These are phyloP conservation scores for Acer negundo DNA, from an alignment of 345 rosid species.

Conservation along the genomic window DNA sequence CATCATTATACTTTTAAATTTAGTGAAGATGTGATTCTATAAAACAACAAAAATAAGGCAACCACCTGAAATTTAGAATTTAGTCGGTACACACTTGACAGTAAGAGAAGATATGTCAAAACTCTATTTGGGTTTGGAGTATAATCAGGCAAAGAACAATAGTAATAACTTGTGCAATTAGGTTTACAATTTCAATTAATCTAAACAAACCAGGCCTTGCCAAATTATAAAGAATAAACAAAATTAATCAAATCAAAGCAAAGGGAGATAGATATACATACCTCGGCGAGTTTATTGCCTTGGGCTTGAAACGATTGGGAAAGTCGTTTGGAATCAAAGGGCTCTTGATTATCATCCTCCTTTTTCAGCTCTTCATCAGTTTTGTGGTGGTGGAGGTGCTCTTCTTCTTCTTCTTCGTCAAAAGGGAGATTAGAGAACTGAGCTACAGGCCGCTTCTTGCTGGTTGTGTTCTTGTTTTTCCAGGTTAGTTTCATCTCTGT, in stretches of 20 bases:
- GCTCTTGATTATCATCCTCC: conserved; percentile 7
- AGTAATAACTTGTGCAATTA: not conserved
- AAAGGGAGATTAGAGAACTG: conserved; percentile 62
- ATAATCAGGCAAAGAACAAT: not conserved
- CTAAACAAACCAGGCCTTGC: too few species aligned
- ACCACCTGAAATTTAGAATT: not conserved
- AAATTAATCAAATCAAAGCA: not conserved
- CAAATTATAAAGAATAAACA: too few species aligned
- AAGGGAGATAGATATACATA: conserved; percentile 3
- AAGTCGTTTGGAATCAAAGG: conserved; percentile 36
- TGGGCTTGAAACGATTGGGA: conserved; percentile 61
- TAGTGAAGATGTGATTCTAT: not conserved
- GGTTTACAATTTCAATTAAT: not conserved
- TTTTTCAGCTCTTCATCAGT: conserved; percentile 16
- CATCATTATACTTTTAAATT: not conserved
- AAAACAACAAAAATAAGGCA: not conserved
- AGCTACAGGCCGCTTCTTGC: conserved; percentile 66
- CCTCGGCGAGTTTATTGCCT: conserved; percentile 85
- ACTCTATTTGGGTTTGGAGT: not conserved
- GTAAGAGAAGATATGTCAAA: not conserved
- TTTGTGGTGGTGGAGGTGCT: conserved; percentile 12
- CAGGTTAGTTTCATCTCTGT: conserved; percentile 70
- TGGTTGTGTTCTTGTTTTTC: conserved; percentile 58
- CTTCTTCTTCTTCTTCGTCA: conserved; percentile 27
- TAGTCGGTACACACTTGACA: not conserved